Evolutionary conservation across 805 yeast genomes (phyloP).

Genomic region (Lachancea sp.): DNA sequence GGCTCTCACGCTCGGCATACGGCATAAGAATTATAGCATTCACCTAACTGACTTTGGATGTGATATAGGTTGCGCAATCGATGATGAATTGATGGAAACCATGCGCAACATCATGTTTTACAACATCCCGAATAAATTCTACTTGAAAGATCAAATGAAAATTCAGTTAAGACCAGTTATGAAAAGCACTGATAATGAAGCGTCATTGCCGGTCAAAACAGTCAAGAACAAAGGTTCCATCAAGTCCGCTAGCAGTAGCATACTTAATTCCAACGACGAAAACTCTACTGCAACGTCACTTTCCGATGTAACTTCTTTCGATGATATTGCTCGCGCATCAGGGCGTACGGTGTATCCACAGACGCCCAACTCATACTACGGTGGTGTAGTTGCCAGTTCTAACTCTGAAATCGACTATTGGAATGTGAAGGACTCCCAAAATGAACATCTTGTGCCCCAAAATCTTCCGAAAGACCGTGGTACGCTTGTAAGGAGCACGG

Average conservation of each 20-base stretch:
- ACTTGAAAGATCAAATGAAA: conserved; percentile 25
- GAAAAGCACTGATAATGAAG: conserved; percentile 15
- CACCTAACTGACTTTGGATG: conserved; percentile 67
- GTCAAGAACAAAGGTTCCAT: conserved; percentile 27
- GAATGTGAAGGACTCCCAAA: conserved; percentile 22
- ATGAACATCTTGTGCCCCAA: conserved; percentile 15
- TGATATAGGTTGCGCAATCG: conserved; percentile 49
- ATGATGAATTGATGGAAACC: conserved; percentile 41
- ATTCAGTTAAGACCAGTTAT: conserved; percentile 17
- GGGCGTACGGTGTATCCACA: conserved; percentile 28
- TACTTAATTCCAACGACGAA: conserved; percentile 25
- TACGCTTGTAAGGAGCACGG: conserved; percentile 9
- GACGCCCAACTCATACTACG: conserved; percentile 32
- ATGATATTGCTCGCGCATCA: conserved; percentile 21
- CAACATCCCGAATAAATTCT: conserved; percentile 28
- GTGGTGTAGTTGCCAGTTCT: conserved; percentile 11
- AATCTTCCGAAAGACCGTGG: conserved; percentile 12
- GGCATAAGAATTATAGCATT: conserved; percentile 31
- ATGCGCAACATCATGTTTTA: conserved; percentile 34
- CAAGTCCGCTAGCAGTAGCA: conserved; percentile 24
- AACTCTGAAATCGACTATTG: conserved; percentile 24
- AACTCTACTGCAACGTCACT: conserved; percentile 24
- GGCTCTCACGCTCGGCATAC: conserved; percentile 32
- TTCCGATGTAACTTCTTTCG: conserved; percentile 29
- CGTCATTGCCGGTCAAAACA: conserved; percentile 14